Base-by-base conservation (phyloP, 179 eudicot genomes). In the Pouteria campechiana region DNA sequence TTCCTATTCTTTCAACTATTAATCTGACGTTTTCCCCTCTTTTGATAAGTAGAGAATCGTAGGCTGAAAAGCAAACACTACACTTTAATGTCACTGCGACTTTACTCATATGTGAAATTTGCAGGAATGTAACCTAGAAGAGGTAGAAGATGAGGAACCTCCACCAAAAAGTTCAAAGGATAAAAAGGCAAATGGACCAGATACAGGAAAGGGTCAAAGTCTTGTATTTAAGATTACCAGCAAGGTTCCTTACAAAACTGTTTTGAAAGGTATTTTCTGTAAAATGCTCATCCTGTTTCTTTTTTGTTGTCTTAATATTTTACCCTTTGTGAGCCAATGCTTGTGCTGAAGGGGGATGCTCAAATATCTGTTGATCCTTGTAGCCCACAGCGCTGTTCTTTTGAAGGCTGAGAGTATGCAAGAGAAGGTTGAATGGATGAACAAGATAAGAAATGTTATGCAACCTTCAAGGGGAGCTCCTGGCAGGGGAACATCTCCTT, bases 191-290 rank as follows among this genome's bases (percentile, higher is more conserved):
- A 92, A 78, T 64, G 94, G 84, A 51, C 77, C 88, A n/a, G 96
- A 87, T 52, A 38, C 67, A 18, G 63, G 44, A 31, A 89, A 78
- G 64, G 41, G 61, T 55, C 82, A 76, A 15, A 74, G 81, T 56
- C 93, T 87, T 33, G 63, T 67, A 20, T 78, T 92, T 57, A 92
- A 83, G 62, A 61, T 92, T 64, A 83, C 89, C 7, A 76, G 78
- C 76, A 80, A 78, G 75, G 94, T 92, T 63, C 94, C 77, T 4
- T 92, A 92, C 60, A 92, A 92, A 68, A 87, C 96, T 40, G 99
- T 92, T 53, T 72, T 92, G 8, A 92, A 92, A 80, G 99, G 99
- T 87, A 53, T 6, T 10, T 11, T 37, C n/a, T n/a, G n/a, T n/a
- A n/a, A n/a, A n/a, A n/a, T n/a, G 17, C 17, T 12, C 5, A 27